These are phyloP conservation scores for Collybia mongolica DNA, from an alignment of 768 basidiomycete species.

Conservation along the genomic window DNA sequence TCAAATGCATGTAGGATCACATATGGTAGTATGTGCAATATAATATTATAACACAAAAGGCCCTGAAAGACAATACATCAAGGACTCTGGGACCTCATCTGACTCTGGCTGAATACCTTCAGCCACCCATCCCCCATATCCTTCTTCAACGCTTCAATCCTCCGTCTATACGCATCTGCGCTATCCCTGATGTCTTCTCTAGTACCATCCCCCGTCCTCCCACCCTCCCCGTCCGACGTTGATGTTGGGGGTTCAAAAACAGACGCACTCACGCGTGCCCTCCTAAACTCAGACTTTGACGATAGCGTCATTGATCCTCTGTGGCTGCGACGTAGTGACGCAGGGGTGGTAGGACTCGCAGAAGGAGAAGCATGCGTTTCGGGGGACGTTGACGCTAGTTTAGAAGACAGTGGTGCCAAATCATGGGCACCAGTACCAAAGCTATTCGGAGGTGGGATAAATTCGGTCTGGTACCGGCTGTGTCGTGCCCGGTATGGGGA, in stretches of 20 bases:
- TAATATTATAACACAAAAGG: no score
- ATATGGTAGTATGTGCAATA: no score
- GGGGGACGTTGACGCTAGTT: conserved; percentile 4
- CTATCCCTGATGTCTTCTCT: conserved; percentile 35
- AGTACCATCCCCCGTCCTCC: conserved; percentile 13
- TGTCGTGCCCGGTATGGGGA: conserved; percentile 36
- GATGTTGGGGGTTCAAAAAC: conserved; percentile 54
- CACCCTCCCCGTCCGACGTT: conserved; percentile 17
- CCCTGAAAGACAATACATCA: no score
- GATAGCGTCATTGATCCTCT: conserved; percentile 30
- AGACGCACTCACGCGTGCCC: conserved; percentile 58
- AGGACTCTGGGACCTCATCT: conserved; percentile 13
- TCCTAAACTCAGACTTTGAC: conserved; percentile 41
- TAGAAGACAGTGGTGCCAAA: conserved; percentile 8
- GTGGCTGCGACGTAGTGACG: conserved; percentile 11
- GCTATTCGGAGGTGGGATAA: conserved; percentile 22
- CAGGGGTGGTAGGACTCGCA: conserved; percentile 5
- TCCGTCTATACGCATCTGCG: conserved; percentile 71
- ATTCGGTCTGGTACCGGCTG: conserved; percentile 51
- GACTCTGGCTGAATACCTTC: conserved; percentile 76
- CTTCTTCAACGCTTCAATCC: conserved; percentile 77
- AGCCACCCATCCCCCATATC: conserved; percentile 93
- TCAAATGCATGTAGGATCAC: no score
- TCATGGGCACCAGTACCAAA: conserved; percentile 13
- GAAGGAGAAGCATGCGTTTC: conserved; percentile 8